Base-by-base conservation (phyloP, 1,139 yeast species). In the Blastobotrys persicus region DNA sequence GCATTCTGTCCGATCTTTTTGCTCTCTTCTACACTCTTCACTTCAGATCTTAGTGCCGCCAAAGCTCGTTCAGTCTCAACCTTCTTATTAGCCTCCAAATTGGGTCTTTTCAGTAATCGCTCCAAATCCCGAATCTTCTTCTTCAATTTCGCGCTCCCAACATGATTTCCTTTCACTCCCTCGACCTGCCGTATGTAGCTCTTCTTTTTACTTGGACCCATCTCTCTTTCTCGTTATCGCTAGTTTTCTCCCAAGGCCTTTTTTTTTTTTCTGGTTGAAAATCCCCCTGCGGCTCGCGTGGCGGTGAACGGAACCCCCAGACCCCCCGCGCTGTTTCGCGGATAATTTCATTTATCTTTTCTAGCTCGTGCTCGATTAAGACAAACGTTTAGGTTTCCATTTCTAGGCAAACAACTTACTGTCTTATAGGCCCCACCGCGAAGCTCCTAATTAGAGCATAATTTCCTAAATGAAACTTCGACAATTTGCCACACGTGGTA, bases 121-220 rank as follows among this genome's bases (percentile, higher is more conserved):
- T 84, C 83, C 45, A 88, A 75, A 66, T 91, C 96, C 69, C 98
- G 80, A 58, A 92, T 87, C 69, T 86, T 87, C 74, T 86, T 88
- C 68, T 83, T 87, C 55, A 88, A 76, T 44, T 57, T 59, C 28
- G 58, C 32, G n/a, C 51, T 44, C 23, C 56, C 44, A 35, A 42
- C 46, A 11, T 18, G 14, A 14, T 32, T 26, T n/a, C 34, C 39
- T 18, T 11, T 14, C 19, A 48, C 46, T 6, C 48, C 48, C 20
- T 42, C 45, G 34, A 49, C 38, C 37, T 45, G 47, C 11, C 38
- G 35, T 23, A 32, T 3, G 26, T 41, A 40, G 46, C n/a, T 9
- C 11, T 17, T 13, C 39, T 34, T 34, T 20, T 14, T 34, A 14
- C 16, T 34, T 20, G 39, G 19, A 7, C 39, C 39, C 39, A 34